Base-by-base conservation (phyloP, 345 rosid species). In the Schrenkiella parvula region DNA sequence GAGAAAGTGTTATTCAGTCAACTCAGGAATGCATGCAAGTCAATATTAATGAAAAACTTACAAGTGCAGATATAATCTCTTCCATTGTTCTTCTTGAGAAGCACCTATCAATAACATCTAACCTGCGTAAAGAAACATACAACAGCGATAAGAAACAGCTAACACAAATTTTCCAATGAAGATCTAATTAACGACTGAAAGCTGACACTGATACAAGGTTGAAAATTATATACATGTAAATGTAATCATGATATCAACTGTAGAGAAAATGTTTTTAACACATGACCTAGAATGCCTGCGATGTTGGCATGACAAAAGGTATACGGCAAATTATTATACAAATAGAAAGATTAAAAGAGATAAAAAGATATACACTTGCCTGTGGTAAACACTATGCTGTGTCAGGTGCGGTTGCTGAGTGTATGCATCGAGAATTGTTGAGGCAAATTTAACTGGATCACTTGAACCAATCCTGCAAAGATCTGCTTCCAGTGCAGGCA, bases 61-160 rank as follows among this genome's bases (percentile, higher is more conserved):
- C 97, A 72, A 88, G 89, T 56, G 96, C 83, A 74, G 78, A 80
- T 78, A 93, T 69, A 68, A 93, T 90, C 6, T 85, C 91, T 72
- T 93, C 91, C 44, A 86, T 78, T 0, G 93, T 87, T 76, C 78
- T 85, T 53, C 44, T 77, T 3, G 89, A 87, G 82, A 90, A 93
- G 82, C 98, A 90, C 69, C 76, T 81, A 41, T 88, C 74, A 8
- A 54, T 88, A 37, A 85, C 78, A 81, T 84, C 87, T 78, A 85
- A 78, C 81, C 60, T 54, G 22, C 90, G 6, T 31, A n/a, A 11
- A 29, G 1, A 43, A 53, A 34, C 74, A 38, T n/a, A n/a, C n/a
- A n/a, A n/a, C n/a, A n/a, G n/a, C n/a, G n/a, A 29, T 51, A 51
- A 25, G 56, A 25, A 25, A 51, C 18, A 25, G 6, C 28, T 46